These are phyloP conservation scores for Solanum infundibuliforme DNA, from an alignment of 257 asterid genomes.

Conservation along the genomic window DNA sequence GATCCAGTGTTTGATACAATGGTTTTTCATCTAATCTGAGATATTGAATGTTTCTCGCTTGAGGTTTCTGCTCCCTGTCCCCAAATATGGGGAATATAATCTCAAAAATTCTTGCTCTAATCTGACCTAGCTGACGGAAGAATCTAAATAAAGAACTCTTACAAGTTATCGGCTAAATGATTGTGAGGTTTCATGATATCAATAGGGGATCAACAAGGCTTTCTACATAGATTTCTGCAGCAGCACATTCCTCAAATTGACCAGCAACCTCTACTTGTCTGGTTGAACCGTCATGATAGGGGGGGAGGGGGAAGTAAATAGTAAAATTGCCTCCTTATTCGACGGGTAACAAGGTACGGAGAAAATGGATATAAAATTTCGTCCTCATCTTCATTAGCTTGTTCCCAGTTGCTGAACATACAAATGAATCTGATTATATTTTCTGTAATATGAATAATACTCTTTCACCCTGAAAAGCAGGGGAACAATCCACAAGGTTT, in stretches of 20 bases:
- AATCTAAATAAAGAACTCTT: not conserved
- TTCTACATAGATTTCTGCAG: not conserved
- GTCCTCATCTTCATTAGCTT: too few species aligned
- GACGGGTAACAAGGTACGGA: not conserved
- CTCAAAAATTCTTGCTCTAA: not conserved
- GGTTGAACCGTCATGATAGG: not conserved
- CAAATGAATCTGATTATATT: too few species aligned
- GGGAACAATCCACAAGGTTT: too few species aligned
- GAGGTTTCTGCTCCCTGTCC: not conserved
- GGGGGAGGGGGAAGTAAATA: not conserved
- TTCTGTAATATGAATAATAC: too few species aligned
- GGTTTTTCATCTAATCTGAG: not conserved
- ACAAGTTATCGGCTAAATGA: not conserved
- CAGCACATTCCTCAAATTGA: not conserved
- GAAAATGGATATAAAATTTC: not conserved
- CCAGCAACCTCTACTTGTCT: not conserved
- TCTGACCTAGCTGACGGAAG: not conserved
- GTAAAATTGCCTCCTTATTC: not conserved
- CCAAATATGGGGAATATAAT: too few species aligned
- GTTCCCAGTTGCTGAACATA: too few species aligned
- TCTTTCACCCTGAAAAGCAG: too few species aligned
- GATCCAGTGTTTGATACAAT: not conserved
- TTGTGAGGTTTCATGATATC: not conserved
- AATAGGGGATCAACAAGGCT: not conserved
- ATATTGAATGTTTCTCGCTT: not conserved